Evolutionary conservation across 176 grass and related monocot genomes (phyloP).

Genomic region (Bolboschoenus planiculmis): DNA sequence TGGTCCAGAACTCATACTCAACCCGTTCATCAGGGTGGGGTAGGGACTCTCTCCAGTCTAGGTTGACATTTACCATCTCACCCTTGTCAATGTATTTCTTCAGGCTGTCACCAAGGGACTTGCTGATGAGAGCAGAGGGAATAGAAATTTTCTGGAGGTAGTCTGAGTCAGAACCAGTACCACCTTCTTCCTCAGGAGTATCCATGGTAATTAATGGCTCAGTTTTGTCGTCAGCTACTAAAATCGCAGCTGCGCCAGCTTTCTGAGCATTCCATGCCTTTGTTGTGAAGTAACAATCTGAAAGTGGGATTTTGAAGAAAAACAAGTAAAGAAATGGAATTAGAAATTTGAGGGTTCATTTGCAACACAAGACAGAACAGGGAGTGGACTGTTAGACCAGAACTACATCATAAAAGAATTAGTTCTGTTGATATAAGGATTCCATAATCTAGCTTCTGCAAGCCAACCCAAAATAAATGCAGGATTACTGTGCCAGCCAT

Average conservation of each 20-base stretch:
- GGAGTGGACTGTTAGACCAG: neutral
- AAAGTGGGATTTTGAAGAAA: neutral
- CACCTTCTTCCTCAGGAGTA: conserved; percentile 55
- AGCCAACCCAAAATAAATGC: neutral
- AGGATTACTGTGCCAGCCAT: neutral
- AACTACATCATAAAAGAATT: neutral
- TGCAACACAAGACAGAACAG: neutral
- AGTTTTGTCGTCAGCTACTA: conserved; percentile 81
- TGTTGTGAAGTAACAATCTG: conserved; percentile 86
- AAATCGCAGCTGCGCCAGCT: conserved; percentile 62
- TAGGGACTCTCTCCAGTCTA: conserved; percentile 86
- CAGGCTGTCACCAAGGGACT: conserved; percentile 57
- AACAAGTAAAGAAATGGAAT: neutral
- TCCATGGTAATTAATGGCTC: conserved; percentile 95
- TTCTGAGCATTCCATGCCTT: conserved; percentile 95
- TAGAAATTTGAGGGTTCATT: neutral
- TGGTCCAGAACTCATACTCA: conserved; percentile 90
- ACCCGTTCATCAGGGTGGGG: conserved; percentile 78
- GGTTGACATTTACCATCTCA: conserved; percentile 75
- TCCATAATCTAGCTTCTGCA: neutral
- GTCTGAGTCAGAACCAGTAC: conserved; percentile 30
- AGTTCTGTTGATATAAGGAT: neutral
- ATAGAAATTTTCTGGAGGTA: conserved; percentile 74
- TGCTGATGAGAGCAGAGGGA: conserved; percentile 68
- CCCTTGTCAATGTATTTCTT: conserved; percentile 50